Evolutionary conservation across 441 rosid genomes (phyloP).

Genomic region (Erysimum cheiri): DNA sequence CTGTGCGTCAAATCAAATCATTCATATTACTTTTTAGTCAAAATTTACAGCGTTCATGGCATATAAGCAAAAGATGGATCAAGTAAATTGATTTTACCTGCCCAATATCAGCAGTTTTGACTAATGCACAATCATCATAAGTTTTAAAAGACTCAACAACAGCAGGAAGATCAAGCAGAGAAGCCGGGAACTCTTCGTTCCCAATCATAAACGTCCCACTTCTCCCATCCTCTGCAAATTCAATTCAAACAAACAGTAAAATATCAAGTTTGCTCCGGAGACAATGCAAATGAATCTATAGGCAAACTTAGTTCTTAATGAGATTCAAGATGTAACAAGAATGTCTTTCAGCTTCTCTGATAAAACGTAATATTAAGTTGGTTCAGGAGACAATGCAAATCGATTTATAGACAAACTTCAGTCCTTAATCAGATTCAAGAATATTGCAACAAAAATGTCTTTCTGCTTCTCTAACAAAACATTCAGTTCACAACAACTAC

Average conservation of each 20-base stretch:
- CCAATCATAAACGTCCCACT: slow-evolving; percentile 78
- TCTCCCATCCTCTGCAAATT: slow-evolving; percentile 79
- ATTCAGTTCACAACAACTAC: neutral
- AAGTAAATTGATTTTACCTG: slow-evolving; percentile 56
- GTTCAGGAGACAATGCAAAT: neutral
- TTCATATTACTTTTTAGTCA: neutral
- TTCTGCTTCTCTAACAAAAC: neutral
- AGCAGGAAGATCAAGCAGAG: slow-evolving; percentile 86
- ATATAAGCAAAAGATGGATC: neutral
- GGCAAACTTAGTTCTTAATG: neutral
- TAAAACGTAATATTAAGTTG: neutral
- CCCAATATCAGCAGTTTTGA: slow-evolving; percentile 88
- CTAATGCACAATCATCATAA: slow-evolving; percentile 81
- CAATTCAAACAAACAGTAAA: slow-evolving; percentile 1
- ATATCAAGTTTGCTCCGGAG: neutral
- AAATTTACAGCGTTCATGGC: neutral
- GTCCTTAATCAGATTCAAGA: slow-evolving; percentile 16
- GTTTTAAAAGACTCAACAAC: slow-evolving; percentile 93
- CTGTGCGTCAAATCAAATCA: slow-evolving; percentile 45
- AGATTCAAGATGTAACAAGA: slow-evolving; percentile 27
- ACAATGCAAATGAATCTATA: neutral
- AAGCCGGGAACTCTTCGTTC: slow-evolving; percentile 70
- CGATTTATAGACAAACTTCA: neutral
- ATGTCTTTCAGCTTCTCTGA: slow-evolving; percentile 2
- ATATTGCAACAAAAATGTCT: slow-evolving; percentile 15